Percentiles rank a stretch among this genome's conserved stretches.
phyloP scores from a whole-genome alignment of 2,329 filamentous ascomycete genomes.

The Talaromyces funiculosus region DNA sequence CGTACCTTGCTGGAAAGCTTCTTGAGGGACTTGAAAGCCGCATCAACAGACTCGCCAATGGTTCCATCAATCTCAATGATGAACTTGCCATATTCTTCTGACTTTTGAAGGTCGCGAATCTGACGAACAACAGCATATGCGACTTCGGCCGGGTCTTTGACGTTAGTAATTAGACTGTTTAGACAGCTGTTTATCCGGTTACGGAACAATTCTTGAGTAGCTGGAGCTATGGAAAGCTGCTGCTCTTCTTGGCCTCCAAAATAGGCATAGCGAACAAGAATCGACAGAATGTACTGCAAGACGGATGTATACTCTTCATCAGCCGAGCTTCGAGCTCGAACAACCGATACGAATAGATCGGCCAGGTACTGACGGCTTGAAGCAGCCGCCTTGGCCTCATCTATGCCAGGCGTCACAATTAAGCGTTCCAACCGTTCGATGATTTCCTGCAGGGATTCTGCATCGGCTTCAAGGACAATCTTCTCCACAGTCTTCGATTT shows the following conservation, averaged over 20 bases:
- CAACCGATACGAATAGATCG: constrained; percentile 48
- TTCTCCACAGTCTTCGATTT: constrained; percentile 79
- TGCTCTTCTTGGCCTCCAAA: constrained; percentile 40
- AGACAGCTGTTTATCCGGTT: constrained; percentile 52
- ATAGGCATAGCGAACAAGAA: constrained; percentile 47
- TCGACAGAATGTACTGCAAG: constrained; percentile 41
- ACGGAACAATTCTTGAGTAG: constrained; percentile 48
- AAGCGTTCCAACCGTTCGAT: constrained; percentile 48
- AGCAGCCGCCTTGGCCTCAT: constrained; percentile 43
- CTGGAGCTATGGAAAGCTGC: constrained; percentile 42
- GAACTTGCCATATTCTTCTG: constrained; percentile 34
- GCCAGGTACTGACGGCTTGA: constrained; percentile 46
- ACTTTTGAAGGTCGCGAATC: constrained; percentile 35
- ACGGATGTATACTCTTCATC: constrained; percentile 35
- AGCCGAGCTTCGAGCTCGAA: constrained; percentile 37
- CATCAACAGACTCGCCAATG: constrained; percentile 38
- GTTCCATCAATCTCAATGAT: constrained; percentile 46
- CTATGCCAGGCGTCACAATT: constrained; percentile 42
- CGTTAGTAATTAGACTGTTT: constrained; percentile 44
- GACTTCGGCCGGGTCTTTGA: constrained; percentile 32
- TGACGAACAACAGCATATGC: constrained; percentile 37
- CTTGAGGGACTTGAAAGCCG: constrained; percentile 38
- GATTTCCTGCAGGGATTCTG: constrained; percentile 47
- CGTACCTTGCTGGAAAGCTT: constrained; percentile 33
- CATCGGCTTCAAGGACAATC: constrained; percentile 57